phyloP scores from a whole-genome alignment of 306 rosid genomes.

The Coriaria nepalensis region DNA sequence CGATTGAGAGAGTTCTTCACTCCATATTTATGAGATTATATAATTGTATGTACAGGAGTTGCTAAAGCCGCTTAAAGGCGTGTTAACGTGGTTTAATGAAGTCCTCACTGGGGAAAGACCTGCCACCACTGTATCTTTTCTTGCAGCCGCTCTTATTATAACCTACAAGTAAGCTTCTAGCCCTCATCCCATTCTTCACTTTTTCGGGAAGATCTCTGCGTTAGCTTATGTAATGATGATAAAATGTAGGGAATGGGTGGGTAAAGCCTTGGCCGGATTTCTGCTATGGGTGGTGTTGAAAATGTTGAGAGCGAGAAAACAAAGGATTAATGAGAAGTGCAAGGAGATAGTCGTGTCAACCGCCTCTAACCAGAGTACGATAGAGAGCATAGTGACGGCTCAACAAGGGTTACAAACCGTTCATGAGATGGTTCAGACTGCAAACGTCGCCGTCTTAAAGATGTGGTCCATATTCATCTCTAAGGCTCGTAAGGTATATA shows the following conservation, averaged over 20 bases:
- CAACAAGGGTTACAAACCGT: conserved; percentile 56
- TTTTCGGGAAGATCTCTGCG: neutral
- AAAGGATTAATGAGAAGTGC: conserved; percentile 28
- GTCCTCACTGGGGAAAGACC: conserved; percentile 71
- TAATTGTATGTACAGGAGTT: conserved; percentile 37
- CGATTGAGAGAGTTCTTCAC: neutral
- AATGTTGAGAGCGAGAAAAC: conserved; percentile 48
- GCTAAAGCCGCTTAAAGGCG: conserved; percentile 44
- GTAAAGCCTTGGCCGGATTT: conserved; percentile 55
- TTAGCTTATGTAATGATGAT: conserved; percentile 1
- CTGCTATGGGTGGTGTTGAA: conserved; percentile 40
- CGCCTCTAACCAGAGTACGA: conserved; percentile 42
- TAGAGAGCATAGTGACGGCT: conserved; percentile 77
- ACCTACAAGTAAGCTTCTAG: conserved; percentile 43
- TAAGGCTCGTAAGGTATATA: conserved; percentile 63
- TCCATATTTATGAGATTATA: conserved; percentile 1
- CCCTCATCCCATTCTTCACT: neutral
- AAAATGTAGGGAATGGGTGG: conserved; percentile 75
- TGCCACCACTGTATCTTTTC: conserved; percentile 26
- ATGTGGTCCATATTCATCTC: conserved; percentile 63
- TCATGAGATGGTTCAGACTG: conserved; percentile 46
- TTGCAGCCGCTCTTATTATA: conserved; percentile 34
- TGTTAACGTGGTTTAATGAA: conserved; percentile 37
- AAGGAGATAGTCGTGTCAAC: conserved; percentile 49
- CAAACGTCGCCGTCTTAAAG: conserved; percentile 61